A percentile compares a stretch with the other conserved stretches of the same genome.
Conservation (phyloP, 2,329 filamentous ascomycete genomes). For the Pestalotiopsis sp. region DNA sequence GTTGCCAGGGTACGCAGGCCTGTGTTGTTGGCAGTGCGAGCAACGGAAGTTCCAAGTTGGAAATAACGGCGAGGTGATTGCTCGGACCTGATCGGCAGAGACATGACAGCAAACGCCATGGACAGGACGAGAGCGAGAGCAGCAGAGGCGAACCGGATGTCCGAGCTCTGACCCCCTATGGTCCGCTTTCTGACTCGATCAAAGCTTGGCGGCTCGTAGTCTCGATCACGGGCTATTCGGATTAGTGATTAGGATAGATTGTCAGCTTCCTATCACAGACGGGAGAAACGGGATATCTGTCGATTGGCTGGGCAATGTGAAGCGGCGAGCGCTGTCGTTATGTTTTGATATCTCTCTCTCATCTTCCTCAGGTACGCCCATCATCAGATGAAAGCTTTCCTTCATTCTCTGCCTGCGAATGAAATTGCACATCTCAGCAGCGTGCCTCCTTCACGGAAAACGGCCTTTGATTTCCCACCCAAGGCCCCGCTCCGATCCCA, state of each 20-base stretch:
- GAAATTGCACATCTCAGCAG: background rate
- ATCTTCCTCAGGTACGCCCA: background rate
- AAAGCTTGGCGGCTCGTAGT: background rate
- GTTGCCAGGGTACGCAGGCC: background rate
- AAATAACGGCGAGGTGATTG: background rate
- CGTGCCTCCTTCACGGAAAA: background rate
- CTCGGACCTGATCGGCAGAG: background rate
- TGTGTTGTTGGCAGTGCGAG: background rate
- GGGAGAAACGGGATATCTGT: background rate
- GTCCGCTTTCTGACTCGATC: background rate
- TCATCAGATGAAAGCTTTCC: background rate
- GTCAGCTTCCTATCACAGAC: background rate
- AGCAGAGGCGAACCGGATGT: background rate
- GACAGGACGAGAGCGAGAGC: background rate
- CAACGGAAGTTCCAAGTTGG: background rate
- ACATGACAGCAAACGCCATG: background rate
- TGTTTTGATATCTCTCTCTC: background rate
- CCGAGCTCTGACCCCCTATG: background rate
- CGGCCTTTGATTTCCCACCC: background rate
- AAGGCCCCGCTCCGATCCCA: background rate
- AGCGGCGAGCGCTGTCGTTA: background rate
- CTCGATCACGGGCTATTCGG: background rate
- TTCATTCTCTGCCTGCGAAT: background rate
- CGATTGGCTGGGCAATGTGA: background rate
- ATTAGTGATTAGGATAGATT: background rate